phyloP scores from a whole-genome alignment of 2,329 filamentous ascomycete genomes.

The Fonsecaea nubica region DNA sequence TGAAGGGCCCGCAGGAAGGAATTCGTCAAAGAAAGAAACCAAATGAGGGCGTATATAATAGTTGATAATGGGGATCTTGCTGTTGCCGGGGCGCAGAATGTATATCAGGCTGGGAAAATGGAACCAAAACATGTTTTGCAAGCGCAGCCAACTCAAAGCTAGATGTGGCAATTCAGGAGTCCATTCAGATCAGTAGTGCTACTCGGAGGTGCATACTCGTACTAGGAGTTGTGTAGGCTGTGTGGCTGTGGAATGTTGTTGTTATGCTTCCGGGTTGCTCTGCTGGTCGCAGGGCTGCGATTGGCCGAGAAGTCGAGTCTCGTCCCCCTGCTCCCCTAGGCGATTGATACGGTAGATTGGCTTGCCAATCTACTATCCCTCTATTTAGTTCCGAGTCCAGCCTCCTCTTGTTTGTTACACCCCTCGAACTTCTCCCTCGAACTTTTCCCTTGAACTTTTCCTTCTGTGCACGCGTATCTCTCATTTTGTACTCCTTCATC shows the following conservation, averaged over 20 bases:
- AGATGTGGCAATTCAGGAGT: not conserved
- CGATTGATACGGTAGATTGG: constrained; percentile 11
- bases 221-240: not conserved
- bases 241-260: constrained; percentile 6
- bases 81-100: not conserved
- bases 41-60: constrained; percentile 29
- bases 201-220: not conserved
- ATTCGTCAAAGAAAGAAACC: constrained; percentile 30
- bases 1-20: constrained; percentile 38
- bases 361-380: constrained; percentile 24
- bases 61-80: constrained; percentile 10
- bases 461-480: constrained; percentile 20
- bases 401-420: constrained; percentile 19
- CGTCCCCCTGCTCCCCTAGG: not conserved
- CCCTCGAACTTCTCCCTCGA: not conserved
- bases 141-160: not conserved
- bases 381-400: constrained; percentile 11
- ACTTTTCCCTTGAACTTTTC: no score
- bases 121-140: constrained; percentile 3
- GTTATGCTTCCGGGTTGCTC: constrained; percentile 8
- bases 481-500: not conserved
- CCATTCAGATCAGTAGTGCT: not conserved
- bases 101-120: constrained; percentile 8
- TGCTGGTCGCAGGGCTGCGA: constrained; percentile 5
- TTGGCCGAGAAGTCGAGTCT: constrained; percentile 4